These are phyloP conservation scores for Pichiaceae sp. DNA, from an alignment of 1,139 yeast species.

Conservation along the genomic window DNA sequence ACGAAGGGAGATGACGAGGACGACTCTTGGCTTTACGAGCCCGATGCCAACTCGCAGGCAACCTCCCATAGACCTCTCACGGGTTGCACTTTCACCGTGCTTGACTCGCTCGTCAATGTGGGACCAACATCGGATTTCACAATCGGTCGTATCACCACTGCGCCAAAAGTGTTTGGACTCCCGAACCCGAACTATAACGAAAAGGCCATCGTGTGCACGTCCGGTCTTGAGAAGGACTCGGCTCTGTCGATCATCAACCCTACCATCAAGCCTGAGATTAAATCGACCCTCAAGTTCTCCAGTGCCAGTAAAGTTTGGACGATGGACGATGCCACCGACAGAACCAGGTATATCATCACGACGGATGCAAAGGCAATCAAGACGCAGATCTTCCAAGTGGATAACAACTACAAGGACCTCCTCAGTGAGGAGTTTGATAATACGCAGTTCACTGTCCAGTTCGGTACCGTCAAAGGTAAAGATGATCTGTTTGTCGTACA, in stretches of 20 bases:
- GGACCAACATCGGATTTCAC: constrained; percentile 75
- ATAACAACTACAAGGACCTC: constrained; percentile 57
- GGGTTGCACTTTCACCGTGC: constrained; percentile 29
- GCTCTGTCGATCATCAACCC: constrained; percentile 58
- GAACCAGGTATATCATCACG: constrained; percentile 56
- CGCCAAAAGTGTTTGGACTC: constrained; percentile 48
- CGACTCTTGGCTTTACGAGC: constrained; percentile 27
- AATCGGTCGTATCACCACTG: constrained; percentile 53
- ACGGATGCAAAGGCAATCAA: constrained; percentile 58
- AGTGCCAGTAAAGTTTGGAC: constrained; percentile 76
- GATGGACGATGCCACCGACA: constrained; percentile 31
- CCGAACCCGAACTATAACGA: constrained; percentile 62
- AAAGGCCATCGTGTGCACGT: constrained; percentile 58
- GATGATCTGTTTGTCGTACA: constrained; percentile 60
- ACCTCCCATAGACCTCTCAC: constrained; percentile 12
- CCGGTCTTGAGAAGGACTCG: constrained; percentile 49
- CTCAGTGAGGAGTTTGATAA: constrained; percentile 58
- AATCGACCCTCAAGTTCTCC: constrained; percentile 65
- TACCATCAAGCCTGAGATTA: constrained; percentile 54
- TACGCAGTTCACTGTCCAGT: constrained; percentile 56
- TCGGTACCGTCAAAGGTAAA: constrained; percentile 27
- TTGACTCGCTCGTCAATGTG: constrained; percentile 52
- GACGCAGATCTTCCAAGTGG: constrained; percentile 68
- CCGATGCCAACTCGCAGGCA: constrained; percentile 22
- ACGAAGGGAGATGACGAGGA: constrained; percentile 26